phyloP scores from a whole-genome alignment of 1,284 basidiomycete genomes.

The Apiotrichum montevideense region DNA sequence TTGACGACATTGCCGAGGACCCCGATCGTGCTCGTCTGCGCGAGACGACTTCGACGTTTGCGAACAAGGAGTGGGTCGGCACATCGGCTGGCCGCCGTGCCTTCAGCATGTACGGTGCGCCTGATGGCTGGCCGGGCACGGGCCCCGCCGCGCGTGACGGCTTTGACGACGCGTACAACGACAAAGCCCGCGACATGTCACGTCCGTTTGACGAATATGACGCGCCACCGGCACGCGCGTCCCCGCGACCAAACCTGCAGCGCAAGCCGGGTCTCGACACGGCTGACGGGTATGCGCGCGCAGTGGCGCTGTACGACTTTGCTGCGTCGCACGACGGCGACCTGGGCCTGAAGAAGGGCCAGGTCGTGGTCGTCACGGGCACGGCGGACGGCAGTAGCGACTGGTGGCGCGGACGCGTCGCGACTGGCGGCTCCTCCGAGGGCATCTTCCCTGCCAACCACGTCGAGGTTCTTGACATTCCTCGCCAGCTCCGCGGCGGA shows the following conservation, averaged over 20 bases:
- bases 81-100: neutral
- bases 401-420: conserved; percentile 56
- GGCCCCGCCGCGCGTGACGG: conserved; percentile 1
- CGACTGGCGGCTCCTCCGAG: conserved; percentile 56
- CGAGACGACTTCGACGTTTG: conserved; percentile 8
- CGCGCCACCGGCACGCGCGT: neutral
- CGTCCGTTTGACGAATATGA: conserved; percentile 12
- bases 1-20: conserved; percentile 14
- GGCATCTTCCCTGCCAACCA: conserved; percentile 58
- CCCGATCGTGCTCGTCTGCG: conserved; percentile 2
- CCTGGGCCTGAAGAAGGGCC: conserved; percentile 74
- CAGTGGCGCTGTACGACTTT: conserved; percentile 74
- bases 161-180: conserved; percentile 7
- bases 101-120: neutral
- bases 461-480: conserved; percentile 51
- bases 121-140: neutral
- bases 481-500: conserved; percentile 29
- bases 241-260: conserved; percentile 1
- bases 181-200: neutral
- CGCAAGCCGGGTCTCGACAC: conserved; percentile 20
- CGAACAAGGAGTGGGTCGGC: conserved; percentile 9
- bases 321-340: conserved; percentile 69
- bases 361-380: conserved; percentile 68
- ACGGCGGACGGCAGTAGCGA: conserved; percentile 70
- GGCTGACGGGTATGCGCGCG: conserved; percentile 53